A percentile compares a stretch with the other conserved stretches of the same genome.
These are phyloP conservation scores for Orbilia ellipsospora DNA, from an alignment of 2,329 filamentous ascomycete genomes.

Conservation along the genomic window DNA sequence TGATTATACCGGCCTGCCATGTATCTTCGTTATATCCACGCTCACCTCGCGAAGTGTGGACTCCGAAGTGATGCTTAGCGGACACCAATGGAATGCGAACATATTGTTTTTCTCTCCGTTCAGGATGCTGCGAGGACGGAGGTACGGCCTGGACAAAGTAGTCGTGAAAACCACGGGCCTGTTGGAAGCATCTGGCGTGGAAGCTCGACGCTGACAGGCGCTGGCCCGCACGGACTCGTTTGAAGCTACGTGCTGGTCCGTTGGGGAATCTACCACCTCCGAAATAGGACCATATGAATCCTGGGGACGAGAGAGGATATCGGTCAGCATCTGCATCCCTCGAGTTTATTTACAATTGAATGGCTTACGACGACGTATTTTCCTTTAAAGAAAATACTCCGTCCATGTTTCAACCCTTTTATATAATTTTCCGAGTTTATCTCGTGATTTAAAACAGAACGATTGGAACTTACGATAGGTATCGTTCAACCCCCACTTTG, in stretches of 20 bases:
- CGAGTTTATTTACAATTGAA: too few relatives aligned
- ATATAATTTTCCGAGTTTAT: too few relatives aligned
- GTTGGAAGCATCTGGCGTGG: slow-evolving; percentile 45
- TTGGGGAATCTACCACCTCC: slow-evolving; percentile 37
- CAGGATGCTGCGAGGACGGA: slow-evolving; percentile 90
- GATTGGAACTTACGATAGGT: slow-evolving; percentile 54
- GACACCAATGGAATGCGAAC: slow-evolving; percentile 92
- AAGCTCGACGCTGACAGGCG: slow-evolving; percentile 37
- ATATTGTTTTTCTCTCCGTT: slow-evolving; percentile 72
- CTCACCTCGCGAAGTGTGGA: slow-evolving; percentile 79
- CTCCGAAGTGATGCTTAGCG: slow-evolving; percentile 96
- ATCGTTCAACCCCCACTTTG: slow-evolving; percentile 57
- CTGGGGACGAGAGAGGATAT: slow-evolving; percentile 6
- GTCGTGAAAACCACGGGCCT: slow-evolving; percentile 77
- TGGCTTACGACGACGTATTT: too few relatives aligned
- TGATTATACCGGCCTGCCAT: slow-evolving; percentile 92
- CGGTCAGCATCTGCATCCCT: not conserved
- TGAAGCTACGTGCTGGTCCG: slow-evolving; percentile 29
- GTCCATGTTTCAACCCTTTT: too few relatives aligned
- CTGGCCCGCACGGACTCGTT: slow-evolving; percentile 33
- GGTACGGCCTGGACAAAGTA: slow-evolving; percentile 97
- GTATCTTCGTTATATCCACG: slow-evolving; percentile 92
- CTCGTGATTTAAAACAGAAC: not conserved
- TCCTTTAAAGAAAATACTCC: too few relatives aligned
- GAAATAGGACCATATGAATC: slow-evolving; percentile 55